These are phyloP conservation scores for Orychophragmus violaceus DNA, from an alignment of 345 rosid genomes.

Conservation along the genomic window DNA sequence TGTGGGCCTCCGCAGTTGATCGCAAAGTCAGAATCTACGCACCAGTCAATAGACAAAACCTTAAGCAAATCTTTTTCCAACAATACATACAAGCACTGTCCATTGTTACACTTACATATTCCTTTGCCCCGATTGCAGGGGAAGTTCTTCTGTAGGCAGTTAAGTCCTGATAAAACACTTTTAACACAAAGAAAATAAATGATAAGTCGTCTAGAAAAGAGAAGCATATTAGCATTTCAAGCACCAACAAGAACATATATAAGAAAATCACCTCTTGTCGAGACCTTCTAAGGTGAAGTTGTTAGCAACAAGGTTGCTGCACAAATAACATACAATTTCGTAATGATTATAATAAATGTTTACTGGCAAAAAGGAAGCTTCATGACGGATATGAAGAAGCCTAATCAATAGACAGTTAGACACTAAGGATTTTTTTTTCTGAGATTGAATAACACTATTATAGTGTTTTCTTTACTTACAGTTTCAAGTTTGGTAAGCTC, in stretches of 20 bases:
- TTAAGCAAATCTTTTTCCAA: not conserved
- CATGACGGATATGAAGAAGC: conserved; percentile 10
- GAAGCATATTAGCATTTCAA: not conserved
- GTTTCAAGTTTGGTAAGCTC: conserved; percentile 31
- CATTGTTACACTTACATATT: conserved; percentile 42
- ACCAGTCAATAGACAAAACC: not conserved
- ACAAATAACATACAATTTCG: conserved; percentile 15
- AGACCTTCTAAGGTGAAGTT: conserved; percentile 45
- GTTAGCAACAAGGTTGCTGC: conserved; percentile 74
- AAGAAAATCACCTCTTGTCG: conserved; percentile 39
- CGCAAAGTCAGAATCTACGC: conserved; percentile 50
- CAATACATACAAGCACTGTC: not conserved
- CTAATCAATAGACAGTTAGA: not conserved
- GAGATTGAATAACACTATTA: not conserved
- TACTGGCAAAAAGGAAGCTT: not conserved
- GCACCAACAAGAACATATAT: not conserved
- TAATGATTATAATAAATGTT: not conserved
- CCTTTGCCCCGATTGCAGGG: conserved; percentile 55
- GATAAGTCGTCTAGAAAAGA: not conserved
- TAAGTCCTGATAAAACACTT: conserved; percentile 40
- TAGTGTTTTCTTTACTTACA: conserved; percentile 39
- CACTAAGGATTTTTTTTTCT: too few species aligned
- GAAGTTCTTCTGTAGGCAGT: conserved; percentile 60
- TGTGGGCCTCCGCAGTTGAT: conserved; percentile 66
- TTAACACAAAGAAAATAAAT: conserved; percentile 17